phyloP scores from a whole-genome alignment of 2,329 filamentous ascomycete species.

The Venturia effusa region DNA sequence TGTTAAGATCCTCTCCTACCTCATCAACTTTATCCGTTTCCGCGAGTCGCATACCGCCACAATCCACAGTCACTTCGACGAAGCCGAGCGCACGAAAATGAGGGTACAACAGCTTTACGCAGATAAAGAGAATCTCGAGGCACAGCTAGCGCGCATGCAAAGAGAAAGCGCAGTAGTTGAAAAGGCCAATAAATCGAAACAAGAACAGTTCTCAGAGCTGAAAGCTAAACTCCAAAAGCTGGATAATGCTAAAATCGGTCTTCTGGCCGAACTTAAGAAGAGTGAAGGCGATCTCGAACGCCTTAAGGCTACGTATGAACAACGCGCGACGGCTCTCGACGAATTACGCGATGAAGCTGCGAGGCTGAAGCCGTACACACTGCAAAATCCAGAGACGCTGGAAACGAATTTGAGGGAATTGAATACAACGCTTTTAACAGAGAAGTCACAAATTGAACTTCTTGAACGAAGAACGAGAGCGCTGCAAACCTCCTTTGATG shows the following conservation, averaged over 20 bases:
- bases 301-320: constrained; percentile 60
- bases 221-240: constrained; percentile 74
- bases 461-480: constrained; percentile 82
- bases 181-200: constrained; percentile 71
- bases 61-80: constrained; percentile 91
- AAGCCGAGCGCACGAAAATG: constrained; percentile 72
- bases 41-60: constrained; percentile 81
- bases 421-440: constrained; percentile 62
- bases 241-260: constrained; percentile 68
- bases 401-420: constrained; percentile 75
- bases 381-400: constrained; percentile 74
- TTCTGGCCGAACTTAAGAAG: constrained; percentile 72
- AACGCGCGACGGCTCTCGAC: constrained; percentile 59
- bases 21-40: constrained; percentile 98
- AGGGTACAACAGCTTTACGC: constrained; percentile 77
- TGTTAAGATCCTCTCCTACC: constrained; percentile 90
- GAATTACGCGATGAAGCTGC: constrained; percentile 71
- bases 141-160: constrained; percentile 68
- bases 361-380: constrained; percentile 83
- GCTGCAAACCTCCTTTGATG: constrained; percentile 83
- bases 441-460: constrained; percentile 76
- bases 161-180: constrained; percentile 73
- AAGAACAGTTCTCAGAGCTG: constrained; percentile 73
- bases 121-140: constrained; percentile 81
- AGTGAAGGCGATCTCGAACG: constrained; percentile 70